A percentile compares a stretch with the other conserved stretches of the same genome.
Evolutionary conservation across 345 rosid species (phyloP).

Genomic region (Moringa oleifera): DNA sequence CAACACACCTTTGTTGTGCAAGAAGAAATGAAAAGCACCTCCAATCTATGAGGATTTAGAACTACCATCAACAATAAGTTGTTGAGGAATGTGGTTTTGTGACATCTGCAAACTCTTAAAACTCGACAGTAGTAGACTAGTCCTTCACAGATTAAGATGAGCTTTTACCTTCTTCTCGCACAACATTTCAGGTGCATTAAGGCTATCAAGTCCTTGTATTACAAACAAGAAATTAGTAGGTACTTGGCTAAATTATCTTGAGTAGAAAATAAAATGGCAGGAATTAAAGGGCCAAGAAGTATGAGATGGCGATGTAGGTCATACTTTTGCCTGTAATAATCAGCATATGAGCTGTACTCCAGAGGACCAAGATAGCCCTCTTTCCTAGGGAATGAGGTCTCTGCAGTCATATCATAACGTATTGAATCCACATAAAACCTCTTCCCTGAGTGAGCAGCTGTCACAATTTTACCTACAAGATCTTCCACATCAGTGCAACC

Average conservation of each 20-base stretch:
- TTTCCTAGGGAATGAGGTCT: slow-evolving; percentile 93
- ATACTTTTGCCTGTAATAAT: slow-evolving; percentile 95
- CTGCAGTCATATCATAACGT: slow-evolving; percentile 83
- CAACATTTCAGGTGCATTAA: slow-evolving; percentile 39
- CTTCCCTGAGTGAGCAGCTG: slow-evolving; percentile 99
- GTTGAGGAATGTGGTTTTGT: background rate
- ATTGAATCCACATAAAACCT: slow-evolving; percentile 94
- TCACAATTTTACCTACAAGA: slow-evolving; percentile 82
- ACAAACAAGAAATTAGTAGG: slow-evolving; percentile 19
- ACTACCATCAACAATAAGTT: slow-evolving; percentile 21
- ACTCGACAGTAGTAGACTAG: slow-evolving; percentile 20
- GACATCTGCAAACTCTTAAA: slow-evolving; percentile 9
- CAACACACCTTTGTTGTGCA: slow-evolving; percentile 41
- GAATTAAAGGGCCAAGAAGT: background rate
- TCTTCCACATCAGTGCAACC: slow-evolving; percentile 40
- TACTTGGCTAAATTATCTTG: background rate
- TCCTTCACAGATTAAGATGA: slow-evolving; percentile 24
- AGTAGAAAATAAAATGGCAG: background rate
- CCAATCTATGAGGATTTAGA: slow-evolving; percentile 29
- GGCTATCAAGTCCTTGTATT: slow-evolving; percentile 30
- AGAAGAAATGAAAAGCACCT: slow-evolving; percentile 46
- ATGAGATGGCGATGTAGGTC: slow-evolving; percentile 11
- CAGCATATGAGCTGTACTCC: slow-evolving; percentile 89
- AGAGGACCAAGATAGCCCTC: slow-evolving; percentile 98
- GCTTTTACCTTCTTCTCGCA: slow-evolving; percentile 45